Base-by-base conservation (phyloP, 1,284 basidiomycete species). In the Leccinum subatratum region DNA sequence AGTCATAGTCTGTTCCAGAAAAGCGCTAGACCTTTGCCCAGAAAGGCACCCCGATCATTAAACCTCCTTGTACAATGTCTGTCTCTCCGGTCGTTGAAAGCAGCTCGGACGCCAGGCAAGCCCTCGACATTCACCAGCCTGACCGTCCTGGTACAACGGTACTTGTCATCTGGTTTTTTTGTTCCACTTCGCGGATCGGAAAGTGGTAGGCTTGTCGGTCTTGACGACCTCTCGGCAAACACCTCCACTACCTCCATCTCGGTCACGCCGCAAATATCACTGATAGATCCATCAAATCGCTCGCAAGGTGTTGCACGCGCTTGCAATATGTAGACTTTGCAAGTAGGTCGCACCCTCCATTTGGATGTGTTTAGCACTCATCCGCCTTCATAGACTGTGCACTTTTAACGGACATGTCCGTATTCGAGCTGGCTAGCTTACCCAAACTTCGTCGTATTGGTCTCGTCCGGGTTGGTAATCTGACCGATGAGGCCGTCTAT, bases 311-410 rank as follows among this genome's bases (percentile, higher is more conserved):
- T 25, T 99, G 97, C 78, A 96, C 94, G 0, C 84, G 97, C n/a
- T 78, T 99, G 66, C 85, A 97, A 71, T 99, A 99, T 77, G 90
- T 99, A 68, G 97, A 99, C 77, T 88, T 99, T 70, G 97, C 97
- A 5, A 96, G 96, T 95, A 69, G 77, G 91, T 86, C 8, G 20
- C 65, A 61, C 57, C 34, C 56, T 25, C 7, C 20, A 14, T 42
- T 61, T 62, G 1, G 11, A 51, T 57, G 37, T 56, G 3, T 37
- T 32, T 57, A 28, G 37, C 64, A 57, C 65, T 72, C 65, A 67
- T 4, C 32, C 48, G 16, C 22, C 9, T 51, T 61, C 65, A 42
- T 72, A 95, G 94, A 93, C 79, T 99, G 96, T 72, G 82, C 87
- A 2, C 83, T 88, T 56, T 81, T 99, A 56, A 98, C 96, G 16